A percentile compares a stretch with the other conserved stretches of the same genome.
Evolutionary conservation across 805 yeast species (phyloP).

Genomic region (Saturnispora sanitii): DNA sequence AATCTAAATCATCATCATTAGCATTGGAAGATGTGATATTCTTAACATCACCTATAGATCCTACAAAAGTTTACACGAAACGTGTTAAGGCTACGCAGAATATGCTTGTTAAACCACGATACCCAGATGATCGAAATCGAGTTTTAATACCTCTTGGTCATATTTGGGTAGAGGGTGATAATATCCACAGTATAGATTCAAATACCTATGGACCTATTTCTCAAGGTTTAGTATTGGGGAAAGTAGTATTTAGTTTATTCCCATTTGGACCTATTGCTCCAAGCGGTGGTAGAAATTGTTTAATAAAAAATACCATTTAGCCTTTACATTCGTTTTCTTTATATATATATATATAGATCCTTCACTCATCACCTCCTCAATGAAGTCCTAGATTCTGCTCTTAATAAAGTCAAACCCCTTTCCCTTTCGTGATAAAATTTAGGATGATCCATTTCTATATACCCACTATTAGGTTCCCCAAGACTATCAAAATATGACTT

Average conservation of each 20-base stretch:
- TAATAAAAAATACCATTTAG: conserved; percentile 21
- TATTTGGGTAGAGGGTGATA: conserved; percentile 94
- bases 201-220: conserved; percentile 86
- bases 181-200: conserved; percentile 72
- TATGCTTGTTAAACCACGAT: conserved; percentile 51
- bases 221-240: conserved; percentile 70
- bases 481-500: conserved; percentile 57
- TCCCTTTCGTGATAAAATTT: conserved; percentile 38
- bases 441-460: conserved; percentile 77
- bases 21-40: conserved; percentile 67
- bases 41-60: conserved; percentile 72
- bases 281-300: conserved; percentile 44
- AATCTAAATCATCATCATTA: conserved; percentile 37
- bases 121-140: conserved; percentile 54
- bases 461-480: conserved; percentile 29
- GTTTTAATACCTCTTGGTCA: conserved; percentile 69
- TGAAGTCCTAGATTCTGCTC: conserved; percentile 24
- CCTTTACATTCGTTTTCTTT: background rate
- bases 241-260: conserved; percentile 59
- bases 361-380: conserved; percentile 2
- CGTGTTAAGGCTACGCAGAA: conserved; percentile 70
- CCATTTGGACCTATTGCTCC: conserved; percentile 48
- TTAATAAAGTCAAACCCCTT: conserved; percentile 32
- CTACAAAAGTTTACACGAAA: conserved; percentile 67
- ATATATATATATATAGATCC: background rate